These are phyloP conservation scores for Lophium mytilinum DNA, from an alignment of 495 filamentous ascomycete species.

Conservation along the genomic window DNA sequence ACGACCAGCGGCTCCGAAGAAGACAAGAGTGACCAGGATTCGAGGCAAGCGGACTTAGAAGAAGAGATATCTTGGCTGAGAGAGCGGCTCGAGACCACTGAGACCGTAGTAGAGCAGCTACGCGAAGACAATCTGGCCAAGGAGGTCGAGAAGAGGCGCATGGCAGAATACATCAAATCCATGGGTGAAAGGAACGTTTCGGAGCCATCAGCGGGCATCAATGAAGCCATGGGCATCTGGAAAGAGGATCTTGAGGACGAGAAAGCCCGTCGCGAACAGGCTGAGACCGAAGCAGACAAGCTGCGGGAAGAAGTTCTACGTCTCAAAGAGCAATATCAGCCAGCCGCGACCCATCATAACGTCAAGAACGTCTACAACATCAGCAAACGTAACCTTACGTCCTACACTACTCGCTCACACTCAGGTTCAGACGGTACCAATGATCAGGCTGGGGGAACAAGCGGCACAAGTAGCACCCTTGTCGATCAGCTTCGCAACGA, in stretches of 20 bases:
- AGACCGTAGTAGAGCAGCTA: slow-evolving; percentile 73
- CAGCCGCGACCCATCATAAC: slow-evolving; percentile 39
- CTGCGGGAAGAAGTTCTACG: slow-evolving; percentile 78
- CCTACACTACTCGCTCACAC: slow-evolving; percentile 51
- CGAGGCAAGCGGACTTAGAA: slow-evolving; percentile 64
- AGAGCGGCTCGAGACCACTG: slow-evolving; percentile 75
- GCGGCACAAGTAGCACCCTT: slow-evolving; percentile 55
- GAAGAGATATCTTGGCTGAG: slow-evolving; percentile 76
- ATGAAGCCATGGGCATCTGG: slow-evolving; percentile 89
- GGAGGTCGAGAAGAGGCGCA: slow-evolving; percentile 71
- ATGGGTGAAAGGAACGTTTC: slow-evolving; percentile 57
- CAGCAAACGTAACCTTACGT: slow-evolving; percentile 48
- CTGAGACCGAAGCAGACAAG: slow-evolving; percentile 76
- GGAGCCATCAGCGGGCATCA: slow-evolving; percentile 60
- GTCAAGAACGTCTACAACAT: slow-evolving; percentile 53
- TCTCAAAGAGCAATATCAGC: slow-evolving; percentile 53
- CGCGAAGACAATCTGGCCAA: slow-evolving; percentile 63
- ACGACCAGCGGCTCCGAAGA: slow-evolving; percentile 38
- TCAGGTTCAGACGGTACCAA: slow-evolving; percentile 53
- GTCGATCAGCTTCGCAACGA: slow-evolving; percentile 81
- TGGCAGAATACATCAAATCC: slow-evolving; percentile 69
- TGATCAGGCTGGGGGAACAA: slow-evolving; percentile 46
- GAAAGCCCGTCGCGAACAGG: slow-evolving; percentile 78
- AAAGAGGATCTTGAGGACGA: slow-evolving; percentile 94
- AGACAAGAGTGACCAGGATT: slow-evolving; percentile 50